Percentiles rank a stretch among this genome's conserved stretches.
phyloP scores from a whole-genome alignment of 805 yeast species.

The Kurtzmaniella cleridarum region DNA sequence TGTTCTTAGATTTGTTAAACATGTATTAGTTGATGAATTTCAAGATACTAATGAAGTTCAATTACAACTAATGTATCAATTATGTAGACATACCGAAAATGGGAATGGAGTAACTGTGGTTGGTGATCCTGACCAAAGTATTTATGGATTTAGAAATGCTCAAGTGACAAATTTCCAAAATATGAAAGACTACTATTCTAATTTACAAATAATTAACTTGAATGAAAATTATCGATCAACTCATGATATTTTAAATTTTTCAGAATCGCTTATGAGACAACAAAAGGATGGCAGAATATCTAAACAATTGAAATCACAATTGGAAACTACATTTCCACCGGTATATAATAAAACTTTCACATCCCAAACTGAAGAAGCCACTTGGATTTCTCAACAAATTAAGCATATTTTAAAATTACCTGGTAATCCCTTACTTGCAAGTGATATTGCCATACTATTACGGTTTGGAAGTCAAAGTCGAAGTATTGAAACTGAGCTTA shows the following conservation, averaged over 20 bases:
- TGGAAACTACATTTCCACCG: conserved; percentile 39
- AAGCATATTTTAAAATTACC: conserved; percentile 42
- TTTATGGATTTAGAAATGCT: conserved; percentile 85
- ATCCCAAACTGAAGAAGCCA: conserved; percentile 47
- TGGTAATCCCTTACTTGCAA: conserved; percentile 33
- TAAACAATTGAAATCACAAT: conserved; percentile 45
- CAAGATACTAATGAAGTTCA: conserved; percentile 88
- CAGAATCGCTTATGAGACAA: conserved; percentile 61
- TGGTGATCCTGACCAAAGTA: conserved; percentile 96
- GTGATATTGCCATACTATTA: conserved; percentile 71
- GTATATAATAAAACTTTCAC: conserved; percentile 36
- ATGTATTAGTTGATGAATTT: conserved; percentile 87
- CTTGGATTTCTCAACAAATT: conserved; percentile 53
- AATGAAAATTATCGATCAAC: conserved; percentile 81
- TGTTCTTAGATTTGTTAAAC: conserved; percentile 48
- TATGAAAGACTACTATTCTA: conserved; percentile 41
- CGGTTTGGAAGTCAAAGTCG: conserved; percentile 61
- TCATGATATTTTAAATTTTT: conserved; percentile 52
- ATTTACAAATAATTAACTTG: conserved; percentile 34
- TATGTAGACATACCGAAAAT: conserved; percentile 30
- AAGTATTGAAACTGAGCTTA: conserved; percentile 58
- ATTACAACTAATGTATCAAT: conserved; percentile 55
- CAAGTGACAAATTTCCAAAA: conserved; percentile 57
- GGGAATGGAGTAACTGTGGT: conserved; percentile 72
- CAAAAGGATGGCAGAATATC: conserved; percentile 41